These are phyloP conservation scores for Hansfordia pulvinata DNA, from an alignment of 2,329 filamentous ascomycete genomes.

Conservation along the genomic window DNA sequence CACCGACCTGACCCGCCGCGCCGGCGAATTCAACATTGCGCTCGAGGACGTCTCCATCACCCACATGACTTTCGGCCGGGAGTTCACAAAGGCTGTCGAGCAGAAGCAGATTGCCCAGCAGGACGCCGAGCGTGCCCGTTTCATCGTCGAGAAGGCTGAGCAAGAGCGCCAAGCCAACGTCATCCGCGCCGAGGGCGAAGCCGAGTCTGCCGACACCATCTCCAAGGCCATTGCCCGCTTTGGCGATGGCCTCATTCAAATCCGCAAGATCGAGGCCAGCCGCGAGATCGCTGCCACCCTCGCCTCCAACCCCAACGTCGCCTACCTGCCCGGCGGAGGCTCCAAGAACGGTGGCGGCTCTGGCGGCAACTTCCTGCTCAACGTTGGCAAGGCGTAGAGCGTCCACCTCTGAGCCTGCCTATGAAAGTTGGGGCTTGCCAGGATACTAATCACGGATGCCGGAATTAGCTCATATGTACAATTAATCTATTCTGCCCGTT, in stretches of 20 bases:
- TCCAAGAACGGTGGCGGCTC: constrained; percentile 42
- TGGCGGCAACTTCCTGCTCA: constrained; percentile 32
- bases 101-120: constrained; percentile 99
- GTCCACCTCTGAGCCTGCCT: neutral
- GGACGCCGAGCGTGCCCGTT: constrained; percentile 90
- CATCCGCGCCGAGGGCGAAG: constrained; percentile 94
- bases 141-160: constrained; percentile 97
- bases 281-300: constrained; percentile 90
- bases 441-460: no score
- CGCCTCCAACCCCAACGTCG: constrained; percentile 84
- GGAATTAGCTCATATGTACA: neutral
- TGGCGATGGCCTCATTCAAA: constrained; percentile 88
- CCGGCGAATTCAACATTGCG: constrained; percentile 95
- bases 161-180: constrained; percentile 98
- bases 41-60: constrained; percentile 98
- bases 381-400: constrained; percentile 28
- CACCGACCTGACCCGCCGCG: constrained; percentile 79
- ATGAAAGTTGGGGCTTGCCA: no score
- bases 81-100: constrained; percentile 97
- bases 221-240: constrained; percentile 84
- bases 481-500: neutral
- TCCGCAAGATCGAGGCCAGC: constrained; percentile 92
- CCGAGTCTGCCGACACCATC: constrained; percentile 92
- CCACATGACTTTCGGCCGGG: constrained; percentile 98
- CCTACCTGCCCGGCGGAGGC: constrained; percentile 72